Conservation (phyloP, 1,139 yeast species). For the Geotrichum fermentans region DNA sequence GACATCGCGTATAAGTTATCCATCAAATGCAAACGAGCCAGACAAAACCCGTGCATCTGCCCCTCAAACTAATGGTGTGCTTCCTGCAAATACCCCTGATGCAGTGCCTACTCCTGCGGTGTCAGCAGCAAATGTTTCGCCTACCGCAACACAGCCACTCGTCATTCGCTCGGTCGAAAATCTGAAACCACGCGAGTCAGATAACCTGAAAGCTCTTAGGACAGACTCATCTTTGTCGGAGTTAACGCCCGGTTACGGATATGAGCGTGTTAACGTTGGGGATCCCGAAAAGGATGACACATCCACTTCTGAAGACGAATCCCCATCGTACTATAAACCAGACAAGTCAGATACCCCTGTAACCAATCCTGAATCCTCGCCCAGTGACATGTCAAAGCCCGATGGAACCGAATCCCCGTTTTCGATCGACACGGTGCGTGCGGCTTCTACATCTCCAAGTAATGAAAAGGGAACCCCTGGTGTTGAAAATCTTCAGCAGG, state of each 20-base stretch:
- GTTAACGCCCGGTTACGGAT: constrained; percentile 26
- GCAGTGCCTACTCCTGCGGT: too few relatives aligned
- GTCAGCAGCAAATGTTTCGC: too few relatives aligned
- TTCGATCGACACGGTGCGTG: constrained; percentile 9
- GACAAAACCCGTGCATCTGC: neutral
- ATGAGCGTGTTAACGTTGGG: constrained; percentile 25
- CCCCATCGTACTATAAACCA: neutral
- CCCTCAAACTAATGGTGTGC: neutral
- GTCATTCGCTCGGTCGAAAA: too few relatives aligned
- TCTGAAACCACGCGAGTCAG: too few relatives aligned
- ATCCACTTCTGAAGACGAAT: constrained; percentile 8
- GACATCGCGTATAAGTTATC: constrained; percentile 40
- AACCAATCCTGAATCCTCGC: neutral
- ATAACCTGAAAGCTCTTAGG: neutral
- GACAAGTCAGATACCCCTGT: constrained; percentile 5
- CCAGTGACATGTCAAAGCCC: constrained; percentile 5
- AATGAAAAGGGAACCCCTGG: neutral
- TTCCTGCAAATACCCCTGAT: too few relatives aligned
- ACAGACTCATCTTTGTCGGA: constrained; percentile 24
- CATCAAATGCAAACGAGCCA: constrained; percentile 23
- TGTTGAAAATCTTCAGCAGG: constrained; percentile 9
- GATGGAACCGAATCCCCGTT: constrained; percentile 8
- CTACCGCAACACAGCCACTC: too few relatives aligned
- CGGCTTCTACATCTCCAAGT: neutral
- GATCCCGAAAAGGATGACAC: constrained; percentile 11